Base-by-base conservation (phyloP, 176 grass and related monocot genomes). In the Secale cereale region DNA sequence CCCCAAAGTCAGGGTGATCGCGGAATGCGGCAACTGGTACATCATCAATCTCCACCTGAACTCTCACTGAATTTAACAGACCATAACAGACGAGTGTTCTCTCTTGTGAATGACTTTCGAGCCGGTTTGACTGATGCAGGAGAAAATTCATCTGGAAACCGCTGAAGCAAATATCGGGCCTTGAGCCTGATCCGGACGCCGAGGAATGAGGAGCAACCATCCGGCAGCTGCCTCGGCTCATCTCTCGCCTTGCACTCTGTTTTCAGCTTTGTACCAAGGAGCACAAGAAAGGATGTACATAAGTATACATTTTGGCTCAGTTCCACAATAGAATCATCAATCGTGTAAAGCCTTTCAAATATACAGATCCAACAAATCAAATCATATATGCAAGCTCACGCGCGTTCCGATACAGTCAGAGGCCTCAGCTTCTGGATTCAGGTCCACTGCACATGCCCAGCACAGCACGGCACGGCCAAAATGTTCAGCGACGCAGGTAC, bases 111-210 rank as follows among this genome's bases (percentile, higher is more conserved):
- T 78, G 4, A 40, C 33, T 10, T 12, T 7, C 26, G 40, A 22
- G 0, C 13, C 40, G 61, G 7, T 59, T 48, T 57, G 54, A 22
- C 85, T 54, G 15, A 9, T 52, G 76, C 89, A 98, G 96, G 96
- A 98, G 93, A 27, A 92, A 90, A 67, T 98, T 98, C 2, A 20
- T 92, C 10, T 98, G 91, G 96, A 98, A 83, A 84, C 96, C 91
- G 22, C 91, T 98, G 40, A 94, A 93, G 74, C 91, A 98, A 57
- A 92, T 90, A 45, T 77, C 87, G 0, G 93, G 93, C 76, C 91
- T 98, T 23, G 78, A 91, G 59, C 61, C 91, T 25, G 66, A 91
- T 35, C 89, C 81, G 0, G 85, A 91, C 11, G 77, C 69, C 5
- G 76, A 87, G 14, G 2, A 45, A 76, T 91, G 62, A 87, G 22